A percentile compares a stretch with the other conserved stretches of the same genome.
phyloP scores from a whole-genome alignment of 139 green algal species.

The Marvania coccoides region DNA sequence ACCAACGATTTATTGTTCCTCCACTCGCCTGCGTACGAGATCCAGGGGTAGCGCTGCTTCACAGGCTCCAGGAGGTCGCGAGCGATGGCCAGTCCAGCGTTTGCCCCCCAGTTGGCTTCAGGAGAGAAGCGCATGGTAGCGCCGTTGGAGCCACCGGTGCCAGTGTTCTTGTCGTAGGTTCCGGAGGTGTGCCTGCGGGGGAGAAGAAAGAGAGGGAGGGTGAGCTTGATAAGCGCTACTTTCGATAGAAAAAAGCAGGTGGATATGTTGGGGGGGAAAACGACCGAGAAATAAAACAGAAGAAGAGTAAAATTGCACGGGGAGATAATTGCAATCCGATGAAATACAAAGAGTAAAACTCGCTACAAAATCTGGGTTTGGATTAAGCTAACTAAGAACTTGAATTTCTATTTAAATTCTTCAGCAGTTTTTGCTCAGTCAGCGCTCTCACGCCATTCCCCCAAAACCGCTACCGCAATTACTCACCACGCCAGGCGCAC shows the following conservation, averaged over 20 bases:
- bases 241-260: no score
- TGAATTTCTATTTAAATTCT: no score
- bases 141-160: constrained; percentile 71
- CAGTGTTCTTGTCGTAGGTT: constrained; percentile 73
- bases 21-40: constrained; percentile 71
- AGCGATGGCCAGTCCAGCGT: constrained; percentile 68
- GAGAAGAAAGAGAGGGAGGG: constrained; percentile 36
- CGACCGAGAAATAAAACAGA: not conserved
- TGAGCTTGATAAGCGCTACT: no score
- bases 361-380: no score
- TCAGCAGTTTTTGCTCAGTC: no score
- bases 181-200: constrained; percentile 77
- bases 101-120: constrained; percentile 69
- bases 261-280: no score
- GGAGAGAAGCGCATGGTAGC: constrained; percentile 83
- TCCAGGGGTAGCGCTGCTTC: constrained; percentile 63
- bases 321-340: no score
- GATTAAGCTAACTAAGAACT: no score
- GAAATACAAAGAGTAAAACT: no score
- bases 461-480: no score
- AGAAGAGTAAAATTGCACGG: not conserved
- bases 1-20: constrained; percentile 16
- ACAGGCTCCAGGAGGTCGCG: constrained; percentile 79
- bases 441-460: no score
- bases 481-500: constrained; percentile 29